phyloP scores from a whole-genome alignment of 2,329 filamentous ascomycete genomes.

The Colletotrichum graminicola region DNA sequence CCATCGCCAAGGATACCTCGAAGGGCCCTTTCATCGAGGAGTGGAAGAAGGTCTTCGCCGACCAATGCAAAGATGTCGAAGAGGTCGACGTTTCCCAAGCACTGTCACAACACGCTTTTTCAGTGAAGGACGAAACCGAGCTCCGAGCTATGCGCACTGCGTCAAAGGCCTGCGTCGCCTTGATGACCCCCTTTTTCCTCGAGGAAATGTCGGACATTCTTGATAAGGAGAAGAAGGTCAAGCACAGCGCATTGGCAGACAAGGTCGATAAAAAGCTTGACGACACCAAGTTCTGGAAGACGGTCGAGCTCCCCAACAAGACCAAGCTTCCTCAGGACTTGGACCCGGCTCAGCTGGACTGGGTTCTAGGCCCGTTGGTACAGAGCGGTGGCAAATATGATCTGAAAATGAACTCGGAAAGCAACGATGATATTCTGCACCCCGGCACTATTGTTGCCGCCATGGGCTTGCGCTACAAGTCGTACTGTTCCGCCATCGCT shows the following conservation, averaged over 20 bases:
- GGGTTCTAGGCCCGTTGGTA: conserved; percentile 90
- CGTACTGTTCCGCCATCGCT: conserved; percentile 92
- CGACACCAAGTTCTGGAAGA: conserved; percentile 93
- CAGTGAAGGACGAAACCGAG: conserved; percentile 95
- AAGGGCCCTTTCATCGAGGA: conserved; percentile 93
- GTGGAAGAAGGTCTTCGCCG: conserved; percentile 87
- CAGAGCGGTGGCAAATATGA: conserved; percentile 98
- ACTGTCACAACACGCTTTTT: conserved; percentile 85
- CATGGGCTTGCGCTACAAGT: conserved; percentile 93
- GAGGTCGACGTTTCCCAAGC: conserved; percentile 88
- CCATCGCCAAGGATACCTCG: conserved; percentile 85
- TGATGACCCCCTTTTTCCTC: conserved; percentile 97
- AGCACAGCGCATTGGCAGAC: conserved; percentile 85
- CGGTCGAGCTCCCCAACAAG: conserved; percentile 75
- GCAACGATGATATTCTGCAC: conserved; percentile 86
- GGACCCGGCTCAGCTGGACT: conserved; percentile 89
- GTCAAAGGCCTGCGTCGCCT: conserved; percentile 90
- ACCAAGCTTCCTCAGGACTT: conserved; percentile 88
- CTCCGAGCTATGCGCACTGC: conserved; percentile 94
- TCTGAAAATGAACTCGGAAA: conserved; percentile 80
- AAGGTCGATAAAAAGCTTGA: conserved; percentile 94
- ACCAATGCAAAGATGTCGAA: conserved; percentile 86
- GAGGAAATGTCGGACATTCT: conserved; percentile 98
- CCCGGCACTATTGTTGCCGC: conserved; percentile 94
- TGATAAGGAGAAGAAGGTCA: conserved; percentile 97